A percentile compares a stretch with the other conserved stretches of the same genome.
Evolutionary conservation across 306 rosid species (phyloP).

Genomic region (Senna siamea): DNA sequence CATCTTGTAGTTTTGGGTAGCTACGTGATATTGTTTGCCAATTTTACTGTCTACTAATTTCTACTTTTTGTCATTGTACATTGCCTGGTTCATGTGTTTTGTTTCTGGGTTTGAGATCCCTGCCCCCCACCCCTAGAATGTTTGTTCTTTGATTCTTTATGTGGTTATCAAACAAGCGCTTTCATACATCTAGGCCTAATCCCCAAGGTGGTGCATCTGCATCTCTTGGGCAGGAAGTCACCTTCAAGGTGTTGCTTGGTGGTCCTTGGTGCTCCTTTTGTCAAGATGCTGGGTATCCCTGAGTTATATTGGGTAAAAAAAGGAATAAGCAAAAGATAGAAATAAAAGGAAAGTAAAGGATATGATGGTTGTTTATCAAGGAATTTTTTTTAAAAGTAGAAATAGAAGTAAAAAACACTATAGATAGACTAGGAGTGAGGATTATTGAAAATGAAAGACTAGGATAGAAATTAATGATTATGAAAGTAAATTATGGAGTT

Average conservation of each 20-base stretch:
- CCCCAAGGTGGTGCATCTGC: background rate
- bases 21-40: background rate
- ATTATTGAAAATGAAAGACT: background rate
- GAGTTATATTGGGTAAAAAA: background rate
- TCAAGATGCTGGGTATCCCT: background rate
- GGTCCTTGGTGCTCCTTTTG: constrained; percentile 13
- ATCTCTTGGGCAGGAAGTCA: background rate
- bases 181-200: background rate
- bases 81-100: background rate
- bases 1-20: constrained; percentile 13
- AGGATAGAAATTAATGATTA: background rate
- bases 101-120: background rate
- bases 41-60: too few relatives aligned
- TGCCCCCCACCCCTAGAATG: background rate
- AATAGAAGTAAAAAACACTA: background rate
- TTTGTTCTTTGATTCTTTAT: constrained; percentile 11
- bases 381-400: background rate
- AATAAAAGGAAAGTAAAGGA: background rate
- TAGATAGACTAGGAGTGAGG: background rate
- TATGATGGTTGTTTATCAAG: background rate
- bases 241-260: constrained; percentile 15
- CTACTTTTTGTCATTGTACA: background rate
- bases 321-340: background rate
- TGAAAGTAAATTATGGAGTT: background rate
- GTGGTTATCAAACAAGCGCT: constrained; percentile 5